Conservation (phyloP, 225 moss, liverwort and hornwort genomes). For the Asterella californica region DNA sequence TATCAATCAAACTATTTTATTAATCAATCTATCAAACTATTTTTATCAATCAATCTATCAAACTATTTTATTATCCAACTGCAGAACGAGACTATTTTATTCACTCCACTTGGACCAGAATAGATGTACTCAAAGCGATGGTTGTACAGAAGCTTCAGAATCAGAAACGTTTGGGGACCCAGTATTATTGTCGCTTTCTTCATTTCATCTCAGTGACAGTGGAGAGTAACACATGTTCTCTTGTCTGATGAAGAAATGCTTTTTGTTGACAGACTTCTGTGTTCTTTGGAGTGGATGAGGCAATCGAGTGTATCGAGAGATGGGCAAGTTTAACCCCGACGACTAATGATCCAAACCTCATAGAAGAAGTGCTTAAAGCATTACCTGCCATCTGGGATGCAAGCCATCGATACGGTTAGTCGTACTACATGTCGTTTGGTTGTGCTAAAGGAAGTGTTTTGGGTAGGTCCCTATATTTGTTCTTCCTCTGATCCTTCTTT, state of each 20-base stretch:
- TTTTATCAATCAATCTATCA: too few species aligned
- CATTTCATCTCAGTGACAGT: not conserved
- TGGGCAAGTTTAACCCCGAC: conserved; percentile 40
- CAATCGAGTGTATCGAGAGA: conserved; percentile 35
- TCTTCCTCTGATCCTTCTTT: not conserved
- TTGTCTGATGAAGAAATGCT: too few species aligned
- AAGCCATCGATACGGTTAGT: conserved; percentile 44
- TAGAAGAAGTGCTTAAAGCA: conserved; percentile 33
- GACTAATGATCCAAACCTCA: conserved; percentile 22
- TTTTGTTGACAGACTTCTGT: conserved; percentile 42
- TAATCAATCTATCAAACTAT: too few species aligned
- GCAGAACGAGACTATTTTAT: not conserved
- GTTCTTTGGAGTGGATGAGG: conserved; percentile 61
- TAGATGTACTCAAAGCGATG: not conserved
- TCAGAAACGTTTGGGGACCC: not conserved
- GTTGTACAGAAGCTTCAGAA: not conserved
- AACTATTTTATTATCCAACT: too few species aligned
- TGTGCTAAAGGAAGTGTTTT: not conserved
- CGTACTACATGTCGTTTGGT: not conserved
- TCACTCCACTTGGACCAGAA: too few species aligned
- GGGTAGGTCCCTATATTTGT: not conserved
- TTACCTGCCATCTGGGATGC: conserved; percentile 53
- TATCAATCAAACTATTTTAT: too few species aligned
- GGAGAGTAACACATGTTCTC: not conserved
- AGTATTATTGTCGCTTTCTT: too few species aligned